These are phyloP conservation scores for Aphanomyces invadans DNA, from an alignment of 352 stramenopile species.

Conservation along the genomic window DNA sequence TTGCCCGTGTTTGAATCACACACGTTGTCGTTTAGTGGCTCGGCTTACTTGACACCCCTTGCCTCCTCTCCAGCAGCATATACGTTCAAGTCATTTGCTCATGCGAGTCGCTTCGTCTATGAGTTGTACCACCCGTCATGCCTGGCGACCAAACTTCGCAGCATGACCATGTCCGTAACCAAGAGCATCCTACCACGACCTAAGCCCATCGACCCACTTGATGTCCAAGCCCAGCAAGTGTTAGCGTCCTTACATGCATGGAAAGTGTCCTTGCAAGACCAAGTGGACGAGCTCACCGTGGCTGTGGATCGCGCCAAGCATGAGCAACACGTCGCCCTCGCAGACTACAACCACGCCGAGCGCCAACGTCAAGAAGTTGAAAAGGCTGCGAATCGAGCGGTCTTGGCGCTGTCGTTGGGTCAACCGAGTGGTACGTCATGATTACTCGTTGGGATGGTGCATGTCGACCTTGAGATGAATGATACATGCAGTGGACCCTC, in stretches of 20 bases:
- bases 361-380: conserved; percentile 28
- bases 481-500: background rate
- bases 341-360: conserved; percentile 30
- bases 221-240: conserved; percentile 10
- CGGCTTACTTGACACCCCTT: background rate
- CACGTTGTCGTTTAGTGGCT: background rate
- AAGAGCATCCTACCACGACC: background rate
- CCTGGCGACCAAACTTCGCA: background rate
- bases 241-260: background rate
- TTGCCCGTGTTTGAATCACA: conserved; percentile 16
- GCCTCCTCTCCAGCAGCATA: background rate
- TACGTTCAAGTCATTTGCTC: conserved; percentile 23
- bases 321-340: conserved; percentile 24
- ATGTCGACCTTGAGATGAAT: background rate
- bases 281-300: conserved; percentile 30
- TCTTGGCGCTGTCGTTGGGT: conserved; percentile 31
- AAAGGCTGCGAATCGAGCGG: conserved; percentile 33
- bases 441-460: background rate
- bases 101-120: background rate
- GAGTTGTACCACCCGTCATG: background rate
- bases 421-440: background rate
- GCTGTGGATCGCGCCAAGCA: conserved; percentile 23
- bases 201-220: background rate
- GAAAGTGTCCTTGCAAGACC: conserved; percentile 26
- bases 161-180: background rate